These are phyloP conservation scores for Ophiostoma ulmi DNA, from an alignment of 2,329 filamentous ascomycete genomes.

Conservation along the genomic window DNA sequence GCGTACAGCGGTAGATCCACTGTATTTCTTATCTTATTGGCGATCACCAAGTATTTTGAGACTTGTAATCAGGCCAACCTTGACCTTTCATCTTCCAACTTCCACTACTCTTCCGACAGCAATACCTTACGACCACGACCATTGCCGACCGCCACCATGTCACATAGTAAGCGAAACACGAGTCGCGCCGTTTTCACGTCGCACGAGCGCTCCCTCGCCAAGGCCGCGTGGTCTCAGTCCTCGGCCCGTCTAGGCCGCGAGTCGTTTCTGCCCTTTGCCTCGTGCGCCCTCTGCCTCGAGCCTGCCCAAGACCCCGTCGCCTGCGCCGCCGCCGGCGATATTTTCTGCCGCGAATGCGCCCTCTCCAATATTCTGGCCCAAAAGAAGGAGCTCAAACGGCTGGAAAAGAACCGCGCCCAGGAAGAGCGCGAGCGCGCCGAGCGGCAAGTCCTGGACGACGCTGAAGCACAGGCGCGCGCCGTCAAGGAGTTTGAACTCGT, in stretches of 20 bases:
- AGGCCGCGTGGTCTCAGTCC: constrained; percentile 73
- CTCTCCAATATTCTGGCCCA: constrained; percentile 86
- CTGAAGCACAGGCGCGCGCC: constrained; percentile 64
- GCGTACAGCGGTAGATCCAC: background rate
- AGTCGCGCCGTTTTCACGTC: constrained; percentile 90
- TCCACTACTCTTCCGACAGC: background rate
- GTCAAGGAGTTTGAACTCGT: constrained; percentile 78
- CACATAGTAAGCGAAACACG: constrained; percentile 72
- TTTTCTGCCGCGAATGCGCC: constrained; percentile 94
- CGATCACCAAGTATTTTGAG: background rate
- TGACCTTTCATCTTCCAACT: background rate
- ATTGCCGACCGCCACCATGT: background rate
- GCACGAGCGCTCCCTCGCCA: constrained; percentile 78
- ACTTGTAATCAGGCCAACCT: background rate
- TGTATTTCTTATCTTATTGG: constrained; percentile 4
- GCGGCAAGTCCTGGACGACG: constrained; percentile 55
- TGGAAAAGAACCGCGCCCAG: constrained; percentile 61
- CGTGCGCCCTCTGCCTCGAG: constrained; percentile 81
- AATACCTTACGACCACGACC: background rate
- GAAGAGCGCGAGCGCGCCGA: constrained; percentile 59
- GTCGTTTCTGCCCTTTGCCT: constrained; percentile 86
- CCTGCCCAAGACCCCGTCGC: constrained; percentile 76
- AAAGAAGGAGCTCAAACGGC: constrained; percentile 81
- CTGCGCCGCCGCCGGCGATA: constrained; percentile 73
- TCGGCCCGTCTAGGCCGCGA: constrained; percentile 83